Percentiles rank a stretch among this genome's conserved stretches.
Conservation (phyloP, 805 yeast genomes). For the Ogataea pini region DNA sequence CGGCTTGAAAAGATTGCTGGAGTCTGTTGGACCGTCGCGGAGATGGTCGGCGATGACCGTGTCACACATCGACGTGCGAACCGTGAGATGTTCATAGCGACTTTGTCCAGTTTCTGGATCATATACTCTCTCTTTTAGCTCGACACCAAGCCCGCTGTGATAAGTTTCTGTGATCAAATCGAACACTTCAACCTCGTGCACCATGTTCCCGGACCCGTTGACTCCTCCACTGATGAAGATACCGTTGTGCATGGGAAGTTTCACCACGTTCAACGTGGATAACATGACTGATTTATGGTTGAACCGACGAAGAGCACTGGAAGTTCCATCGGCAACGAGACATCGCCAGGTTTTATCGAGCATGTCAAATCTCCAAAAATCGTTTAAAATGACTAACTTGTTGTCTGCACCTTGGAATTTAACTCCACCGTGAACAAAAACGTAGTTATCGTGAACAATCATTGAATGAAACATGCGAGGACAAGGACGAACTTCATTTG, state of each 20-base stretch:
- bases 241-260: slow-evolving; percentile 46
- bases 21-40: neutral
- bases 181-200: slow-evolving; percentile 41
- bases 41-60: slow-evolving; percentile 8
- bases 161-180: slow-evolving; percentile 44
- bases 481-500: slow-evolving; percentile 29
- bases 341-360: slow-evolving; percentile 54
- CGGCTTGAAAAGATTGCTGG: slow-evolving; percentile 5
- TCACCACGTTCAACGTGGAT: slow-evolving; percentile 37
- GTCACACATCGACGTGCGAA: slow-evolving; percentile 14
- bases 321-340: slow-evolving; percentile 40
- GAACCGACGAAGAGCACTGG: slow-evolving; percentile 39
- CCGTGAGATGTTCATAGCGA: slow-evolving; percentile 18
- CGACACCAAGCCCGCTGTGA: slow-evolving; percentile 12
- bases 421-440: slow-evolving; percentile 70
- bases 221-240: slow-evolving; percentile 57
- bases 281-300: slow-evolving; percentile 52
- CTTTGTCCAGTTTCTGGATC: slow-evolving; percentile 10
- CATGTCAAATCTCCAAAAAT: slow-evolving; percentile 68
- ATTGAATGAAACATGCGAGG: slow-evolving; percentile 65
- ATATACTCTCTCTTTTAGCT: slow-evolving; percentile 10
- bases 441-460: slow-evolving; percentile 46
- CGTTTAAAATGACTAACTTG: slow-evolving; percentile 53
- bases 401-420: slow-evolving; percentile 39
- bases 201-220: slow-evolving; percentile 36